phyloP scores from a whole-genome alignment of 164 flowering plant species.

The Liriodendron chinense region DNA sequence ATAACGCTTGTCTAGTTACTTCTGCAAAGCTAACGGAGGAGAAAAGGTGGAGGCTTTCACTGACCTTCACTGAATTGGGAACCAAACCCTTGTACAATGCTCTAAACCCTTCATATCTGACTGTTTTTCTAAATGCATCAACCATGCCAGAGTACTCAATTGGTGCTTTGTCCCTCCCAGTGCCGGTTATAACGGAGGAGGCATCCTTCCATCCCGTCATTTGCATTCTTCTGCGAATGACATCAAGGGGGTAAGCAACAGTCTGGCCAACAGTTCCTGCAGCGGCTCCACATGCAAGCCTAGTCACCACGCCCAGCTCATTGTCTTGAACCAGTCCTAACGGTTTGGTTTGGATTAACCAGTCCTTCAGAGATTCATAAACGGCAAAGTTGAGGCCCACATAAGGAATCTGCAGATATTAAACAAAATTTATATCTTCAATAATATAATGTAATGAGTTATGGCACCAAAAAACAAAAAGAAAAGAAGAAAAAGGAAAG shows the following conservation, averaged over 20 bases:
- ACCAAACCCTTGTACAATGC: conserved; percentile 96
- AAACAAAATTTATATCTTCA: background rate
- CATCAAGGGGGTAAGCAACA: conserved; percentile 96
- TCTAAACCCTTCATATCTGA: conserved; percentile 77
- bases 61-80: conserved; percentile 95
- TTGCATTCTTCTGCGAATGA: conserved; percentile 94
- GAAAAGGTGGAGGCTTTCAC: conserved; percentile 12
- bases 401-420: conserved; percentile 66
- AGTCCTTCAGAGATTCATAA: conserved; percentile 88
- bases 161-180: conserved; percentile 54
- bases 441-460: too few species aligned
- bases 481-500: too few species aligned
- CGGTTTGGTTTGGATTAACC: conserved; percentile 60
- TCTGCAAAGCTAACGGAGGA: background rate
- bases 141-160: conserved; percentile 86
- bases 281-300: conserved; percentile 92
- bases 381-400: conserved; percentile 97
- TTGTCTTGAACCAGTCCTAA: conserved; percentile 60
- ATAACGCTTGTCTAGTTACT: background rate
- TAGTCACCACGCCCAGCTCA: conserved; percentile 75
- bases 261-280: conserved; percentile 98
- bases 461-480: too few species aligned
- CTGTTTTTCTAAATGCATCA: conserved; percentile 92
- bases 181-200: conserved; percentile 76
- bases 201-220: conserved; percentile 97